Base-by-base conservation (phyloP, 176 grass and related monocot species). In the sorghum (Sorghum bicolor) region DNA sequence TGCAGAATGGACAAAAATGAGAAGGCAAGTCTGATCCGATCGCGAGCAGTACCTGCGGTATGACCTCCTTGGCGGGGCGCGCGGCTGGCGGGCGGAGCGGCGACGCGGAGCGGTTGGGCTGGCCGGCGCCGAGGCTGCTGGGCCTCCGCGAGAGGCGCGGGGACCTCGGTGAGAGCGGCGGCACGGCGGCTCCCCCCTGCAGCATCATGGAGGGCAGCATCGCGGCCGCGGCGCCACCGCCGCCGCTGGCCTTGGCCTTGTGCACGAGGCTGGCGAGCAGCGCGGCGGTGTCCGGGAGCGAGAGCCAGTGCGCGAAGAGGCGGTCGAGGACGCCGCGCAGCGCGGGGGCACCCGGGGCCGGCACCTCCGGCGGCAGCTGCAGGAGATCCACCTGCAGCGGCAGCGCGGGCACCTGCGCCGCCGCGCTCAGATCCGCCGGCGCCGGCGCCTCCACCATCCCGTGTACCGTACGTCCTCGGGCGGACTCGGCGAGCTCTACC, bases 141-240 rank as follows among this genome's bases (percentile, higher is more conserved):
- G 87, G 87, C 74, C 86, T 87, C 80, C 89, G 83, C 8, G 70
- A 33, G 79, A 94, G 82, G 20, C 95, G 84, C 39, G 95, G 92
- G 67, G 96, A 95, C 85, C 96, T 94, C 22, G 96, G 93, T 6
- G 96, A 99, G 34, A 99, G 91, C 55, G 96, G 93, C 70, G 96
- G 96, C 74, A 86, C 93, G 78, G 85, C 82, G 83, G 90, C 86
- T 26, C 83, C 93, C 11, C 84, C 89, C 72, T 88, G 89, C 50
- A 96, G 85, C 91, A 99, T 90, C 88, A 88, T 94, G 72, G 90
- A 76, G 76, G 80, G 85, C 75, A 88, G 60, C 84, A 86, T 81
- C 22, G 55, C 25, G 39, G 41, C 58, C 41, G 41, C 85, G 34
- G 48, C 63, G 10, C 70, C 58, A 16, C 84, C 57, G 55, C 3